Evolutionary conservation across 495 filamentous ascomycete genomes (phyloP), one percentile per base, ranked within the genome.

Genomic region (Podospora anserina): DNA sequence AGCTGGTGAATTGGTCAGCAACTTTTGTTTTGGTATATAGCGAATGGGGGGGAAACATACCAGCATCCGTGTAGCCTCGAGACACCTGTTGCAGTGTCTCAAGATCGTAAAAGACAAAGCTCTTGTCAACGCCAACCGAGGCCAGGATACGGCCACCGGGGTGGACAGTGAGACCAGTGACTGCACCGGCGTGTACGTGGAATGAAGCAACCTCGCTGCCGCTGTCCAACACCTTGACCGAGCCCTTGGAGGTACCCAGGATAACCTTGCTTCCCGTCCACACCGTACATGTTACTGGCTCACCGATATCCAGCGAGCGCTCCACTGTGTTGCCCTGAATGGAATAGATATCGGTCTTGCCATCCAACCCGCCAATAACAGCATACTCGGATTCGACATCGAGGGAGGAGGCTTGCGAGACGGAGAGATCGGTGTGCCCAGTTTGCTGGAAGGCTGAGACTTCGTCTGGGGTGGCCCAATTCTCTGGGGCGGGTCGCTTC

Each of bases 101-200:
- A 67, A 97, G 77, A 76, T 99, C 93, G 76, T 97, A 97, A 71
- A 97, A 87, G 3, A 95, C 88, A 74, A 93, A 95, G 80, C 91
- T 95, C 84, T 97, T 97, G 77, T 99, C 95, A 4, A 87, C 86
- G 62, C 95, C 95, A 32, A 94, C 88, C 0, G 93, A 97, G 11
- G 91, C 94, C 23, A 97, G 81, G 68, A 99, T 89, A 23, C 92
- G 88, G 34, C 88, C 91, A 77, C 90, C 90, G 2, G 95, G 91
- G 77, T 99, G 96, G 3, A 95, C 76, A 20, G 92, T 87, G 54
- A 98, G 78, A 3, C 87, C 90, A 5, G 88, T 92, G 2, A 88
- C 90, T 39, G 89, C 84, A 15, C 95, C 96, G 66, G 92, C 91
- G 74, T 99, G 95, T 2, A 89, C 86, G 28, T 81, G 80, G 72